Base-by-base conservation (phyloP, 331 rosid genomes). In the Quercus lobata region DNA sequence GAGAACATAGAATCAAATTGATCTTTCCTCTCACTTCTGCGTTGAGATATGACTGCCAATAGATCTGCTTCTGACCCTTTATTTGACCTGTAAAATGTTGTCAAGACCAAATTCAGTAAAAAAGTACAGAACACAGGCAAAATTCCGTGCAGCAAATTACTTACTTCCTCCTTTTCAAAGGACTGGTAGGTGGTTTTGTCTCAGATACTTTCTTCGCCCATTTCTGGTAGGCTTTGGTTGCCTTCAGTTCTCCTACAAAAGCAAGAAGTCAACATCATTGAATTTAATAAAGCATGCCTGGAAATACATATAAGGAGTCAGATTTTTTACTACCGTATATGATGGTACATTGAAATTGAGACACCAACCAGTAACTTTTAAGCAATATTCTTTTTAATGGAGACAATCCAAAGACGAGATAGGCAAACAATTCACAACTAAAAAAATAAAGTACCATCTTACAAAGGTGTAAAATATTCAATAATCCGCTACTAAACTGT, bases 181-280 rank as follows among this genome's bases (percentile, higher is more conserved):
- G 97, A 83, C 91, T 91, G 53, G 93, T 89, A 2, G 97, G 93
- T 14, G 97, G 97, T 82, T 91, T 87, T 27, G 83, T 82, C 87
- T 91, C 90, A 55, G 93, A 91, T 79, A 94, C 78, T 83, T 85
- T 79, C 86, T 88, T 91, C 12, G 90, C 89, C 98, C 98, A 94
- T 85, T 92, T 94, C 32, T 79, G 27, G 75, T 91, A 94, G 72
- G 87, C 87, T 86, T 94, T 92, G 35, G 83, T 89, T 68, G 90
- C 85, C 85, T 92, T 91, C 54, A 90, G 74, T 83, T 91, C 97
- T 77, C 92, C 95, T 94, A 61, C 75, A 86, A 18, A 53, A 60
- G 15, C 17, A 69, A 54, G 71, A 66, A 44, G 52, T 75, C 57
- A 77, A 77, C 16, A 81, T 72, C 53, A 78, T 71, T 37, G 41